Evolutionary conservation across 345 rosid species (phyloP), one percentile per base, ranked within the genome.

Genomic region (Pelargonium nanum): DNA sequence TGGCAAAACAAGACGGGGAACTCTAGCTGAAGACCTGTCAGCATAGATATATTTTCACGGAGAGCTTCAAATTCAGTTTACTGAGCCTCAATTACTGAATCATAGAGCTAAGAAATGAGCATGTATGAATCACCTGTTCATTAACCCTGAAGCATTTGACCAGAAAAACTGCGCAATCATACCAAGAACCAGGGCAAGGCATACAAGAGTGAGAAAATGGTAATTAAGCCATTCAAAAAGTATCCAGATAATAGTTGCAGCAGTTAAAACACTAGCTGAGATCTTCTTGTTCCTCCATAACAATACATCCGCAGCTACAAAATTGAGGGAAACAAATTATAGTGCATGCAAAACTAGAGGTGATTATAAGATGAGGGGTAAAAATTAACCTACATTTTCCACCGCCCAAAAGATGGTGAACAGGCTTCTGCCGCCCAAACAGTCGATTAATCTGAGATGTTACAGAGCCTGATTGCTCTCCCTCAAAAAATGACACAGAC

Each of bases 221-320:
- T 83, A 91, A 60, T 86, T 81, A 40, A 91, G 89, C 94, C 96
- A 91, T 74, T 91, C 98, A 63, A 91, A 86, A 32, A 91, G 88
- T 74, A 86, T 74, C 98, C 98, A 91, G 56, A 84, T 32, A 59
- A 80, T 80, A 8, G 98, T 91, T 48, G 98, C 98, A 62, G 73
- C 81, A 54, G 66, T 68, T 48, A 91, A 66, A 59, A 83, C 63
- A 57, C 96, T 63, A 10, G 87, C 95, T 22, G 98, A 91, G 57
- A 88, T 86, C 84, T 91, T 88, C 81, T 88, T 91, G 81, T 88
- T 86, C 88, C 95, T 91, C 98, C 98, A 91, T 53, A 91, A 65
- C 68, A 91, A 77, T 32, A 91, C 96, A 86, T 91, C 98, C 77
- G 99, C 99, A 85, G 99, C 97, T 94, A 71, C 65, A 56, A 21